Conservation (phyloP, 768 basidiomycete species). For the Xerocomus spinulosus region DNA sequence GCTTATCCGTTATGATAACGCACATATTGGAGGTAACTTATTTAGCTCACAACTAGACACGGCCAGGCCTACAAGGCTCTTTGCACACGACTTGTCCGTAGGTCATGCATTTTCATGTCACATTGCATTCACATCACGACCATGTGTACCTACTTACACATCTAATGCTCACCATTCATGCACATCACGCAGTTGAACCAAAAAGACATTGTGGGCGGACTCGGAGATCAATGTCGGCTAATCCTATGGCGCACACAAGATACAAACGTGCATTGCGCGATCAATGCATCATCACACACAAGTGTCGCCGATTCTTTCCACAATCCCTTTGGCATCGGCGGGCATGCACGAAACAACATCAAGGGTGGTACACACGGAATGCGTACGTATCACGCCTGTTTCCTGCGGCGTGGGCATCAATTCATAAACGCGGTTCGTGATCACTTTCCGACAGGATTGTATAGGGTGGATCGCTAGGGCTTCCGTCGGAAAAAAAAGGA, state of each 20-base stretch:
- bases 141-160: constrained; percentile 1
- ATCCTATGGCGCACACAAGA: neutral
- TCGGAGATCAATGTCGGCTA: neutral
- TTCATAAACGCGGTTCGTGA: neutral
- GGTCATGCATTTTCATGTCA: constrained; percentile 1
- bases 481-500: neutral
- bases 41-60: constrained; percentile 2
- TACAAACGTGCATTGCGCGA: neutral
- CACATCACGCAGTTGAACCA: too few relatives aligned
- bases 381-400: neutral
- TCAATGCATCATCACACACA: neutral
- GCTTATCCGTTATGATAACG: constrained; percentile 22
- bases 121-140: neutral
- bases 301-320: neutral
- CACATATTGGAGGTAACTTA: constrained; percentile 14
- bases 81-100: neutral
- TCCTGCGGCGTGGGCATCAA: neutral
- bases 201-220: neutral
- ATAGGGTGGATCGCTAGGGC: neutral
- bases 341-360: neutral
- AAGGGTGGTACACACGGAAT: neutral
- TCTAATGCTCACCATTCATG: neutral
- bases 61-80: neutral
- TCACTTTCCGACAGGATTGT: neutral
- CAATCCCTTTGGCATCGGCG: neutral